These are phyloP conservation scores for Flaveria linearis DNA, from an alignment of 129 eudicot genomes.

Conservation along the genomic window DNA sequence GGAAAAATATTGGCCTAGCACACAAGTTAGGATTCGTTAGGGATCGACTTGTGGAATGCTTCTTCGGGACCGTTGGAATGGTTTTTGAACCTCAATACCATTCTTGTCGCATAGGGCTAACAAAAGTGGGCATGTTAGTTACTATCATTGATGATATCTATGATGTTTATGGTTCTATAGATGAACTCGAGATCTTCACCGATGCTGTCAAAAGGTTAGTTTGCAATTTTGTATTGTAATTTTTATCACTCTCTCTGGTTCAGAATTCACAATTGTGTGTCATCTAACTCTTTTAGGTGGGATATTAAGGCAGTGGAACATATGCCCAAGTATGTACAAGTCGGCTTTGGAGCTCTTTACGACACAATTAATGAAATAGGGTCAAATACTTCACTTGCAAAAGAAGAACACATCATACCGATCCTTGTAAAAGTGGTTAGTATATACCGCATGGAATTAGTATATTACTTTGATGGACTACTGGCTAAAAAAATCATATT, in stretches of 20 bases:
- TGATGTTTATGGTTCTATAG: constrained; percentile 52
- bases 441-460: not conserved
- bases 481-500: not conserved
- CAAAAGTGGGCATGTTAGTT: constrained; percentile 24
- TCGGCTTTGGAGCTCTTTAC: constrained; percentile 35
- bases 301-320: constrained; percentile 33
- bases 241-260: not conserved
- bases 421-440: constrained; percentile 32
- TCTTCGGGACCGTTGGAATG: constrained; percentile 42
- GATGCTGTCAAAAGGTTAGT: constrained; percentile 25
- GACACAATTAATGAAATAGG: constrained; percentile 44
- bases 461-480: not conserved
- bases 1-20: constrained; percentile 35
- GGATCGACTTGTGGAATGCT: constrained; percentile 50
- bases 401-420: constrained; percentile 26
- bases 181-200: constrained; percentile 50
- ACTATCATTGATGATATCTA: constrained; percentile 53
- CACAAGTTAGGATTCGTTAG: constrained; percentile 44
- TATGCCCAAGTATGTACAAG: constrained; percentile 44
- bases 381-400: constrained; percentile 24
- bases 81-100: constrained; percentile 40
- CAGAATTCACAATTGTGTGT: not conserved
- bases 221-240: not conserved
- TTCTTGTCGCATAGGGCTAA: constrained; percentile 27
- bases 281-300: constrained; percentile 39